Evolutionary conservation across 495 filamentous ascomycete species (phyloP).

Genomic region (Extremus antarcticus): DNA sequence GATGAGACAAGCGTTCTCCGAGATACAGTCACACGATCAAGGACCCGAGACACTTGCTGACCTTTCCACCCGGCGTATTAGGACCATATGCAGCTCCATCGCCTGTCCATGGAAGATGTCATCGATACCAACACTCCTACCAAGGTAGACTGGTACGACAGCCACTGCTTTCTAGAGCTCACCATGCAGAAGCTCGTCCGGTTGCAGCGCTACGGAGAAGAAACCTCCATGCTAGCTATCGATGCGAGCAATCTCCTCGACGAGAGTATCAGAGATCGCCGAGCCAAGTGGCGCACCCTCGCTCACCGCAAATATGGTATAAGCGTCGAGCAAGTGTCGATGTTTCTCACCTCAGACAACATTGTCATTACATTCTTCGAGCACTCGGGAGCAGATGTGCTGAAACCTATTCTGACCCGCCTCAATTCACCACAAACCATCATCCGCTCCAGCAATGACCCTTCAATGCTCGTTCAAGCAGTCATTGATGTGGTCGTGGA

Average conservation of each 20-base stretch:
- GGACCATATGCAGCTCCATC: slow-evolving; percentile 65
- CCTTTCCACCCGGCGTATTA: too few species aligned
- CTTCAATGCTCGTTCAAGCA: slow-evolving; percentile 77
- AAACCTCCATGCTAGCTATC: not conserved
- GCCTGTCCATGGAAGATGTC: slow-evolving; percentile 78
- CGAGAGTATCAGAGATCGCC: not conserved
- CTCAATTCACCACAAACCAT: slow-evolving; percentile 68
- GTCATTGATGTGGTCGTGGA: slow-evolving; percentile 54
- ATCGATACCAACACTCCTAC: slow-evolving; percentile 71
- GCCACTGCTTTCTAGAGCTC: slow-evolving; percentile 56
- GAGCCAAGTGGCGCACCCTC: not conserved
- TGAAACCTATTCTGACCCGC: slow-evolving; percentile 64
- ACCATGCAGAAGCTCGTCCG: slow-evolving; percentile 31
- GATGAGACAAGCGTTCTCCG: too few species aligned
- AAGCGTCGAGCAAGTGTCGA: slow-evolving; percentile 80
- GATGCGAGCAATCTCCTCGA: not conserved
- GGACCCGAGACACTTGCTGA: too few species aligned
- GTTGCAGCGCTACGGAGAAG: not conserved
- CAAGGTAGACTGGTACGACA: slow-evolving; percentile 88
- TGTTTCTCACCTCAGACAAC: slow-evolving; percentile 40
- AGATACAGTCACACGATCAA: too few species aligned
- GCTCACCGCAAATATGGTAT: slow-evolving; percentile 32
- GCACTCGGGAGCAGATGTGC: slow-evolving; percentile 70
- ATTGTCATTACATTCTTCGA: slow-evolving; percentile 74
- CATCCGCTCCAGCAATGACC: slow-evolving; percentile 69